A percentile compares a stretch with the other conserved stretches of the same genome.
Evolutionary conservation across 768 basidiomycete genomes (phyloP).

Genomic region (Porphyrellus cyaneotinctus): DNA sequence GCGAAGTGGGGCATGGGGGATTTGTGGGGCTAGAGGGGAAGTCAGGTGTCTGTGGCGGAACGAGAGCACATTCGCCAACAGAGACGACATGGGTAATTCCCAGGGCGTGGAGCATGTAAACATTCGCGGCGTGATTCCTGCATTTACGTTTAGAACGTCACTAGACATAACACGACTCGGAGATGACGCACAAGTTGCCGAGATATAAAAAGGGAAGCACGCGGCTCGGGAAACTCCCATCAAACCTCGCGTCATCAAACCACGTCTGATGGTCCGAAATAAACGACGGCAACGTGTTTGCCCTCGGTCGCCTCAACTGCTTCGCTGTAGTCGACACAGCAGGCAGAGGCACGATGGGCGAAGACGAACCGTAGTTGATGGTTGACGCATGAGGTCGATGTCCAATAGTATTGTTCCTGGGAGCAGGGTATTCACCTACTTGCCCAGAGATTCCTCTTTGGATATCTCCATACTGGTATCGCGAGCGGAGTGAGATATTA

Average conservation of each 20-base stretch:
- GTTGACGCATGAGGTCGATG: slow-evolving; percentile 22
- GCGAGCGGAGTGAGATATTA: slow-evolving; percentile 18
- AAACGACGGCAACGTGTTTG: slow-evolving; percentile 64
- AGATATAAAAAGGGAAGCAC: slow-evolving; percentile 91
- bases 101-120: slow-evolving; percentile 91
- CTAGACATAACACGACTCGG: not conserved
- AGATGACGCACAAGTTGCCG: slow-evolving; percentile 79
- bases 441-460: slow-evolving; percentile 14
- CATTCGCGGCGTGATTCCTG: slow-evolving; percentile 92
- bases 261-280: slow-evolving; percentile 79
- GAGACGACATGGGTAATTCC: slow-evolving; percentile 97
- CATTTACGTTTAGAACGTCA: not conserved
- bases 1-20: slow-evolving; percentile 26
- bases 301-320: slow-evolving; percentile 51
- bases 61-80: slow-evolving; percentile 90
- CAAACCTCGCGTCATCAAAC: slow-evolving; percentile 92
- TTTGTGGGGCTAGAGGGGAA: not conserved
- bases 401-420: slow-evolving; percentile 11
- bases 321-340: slow-evolving; percentile 18
- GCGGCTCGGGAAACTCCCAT: slow-evolving; percentile 92
- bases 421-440: slow-evolving; percentile 9
- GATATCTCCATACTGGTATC: slow-evolving; percentile 24
- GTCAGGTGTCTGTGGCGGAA: slow-evolving; percentile 56
- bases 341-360: slow-evolving; percentile 5
- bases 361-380: slow-evolving; percentile 18